Evolutionary conservation across 352 stramenopile genomes (phyloP).

Genomic region (Thalassiosira gravida): DNA sequence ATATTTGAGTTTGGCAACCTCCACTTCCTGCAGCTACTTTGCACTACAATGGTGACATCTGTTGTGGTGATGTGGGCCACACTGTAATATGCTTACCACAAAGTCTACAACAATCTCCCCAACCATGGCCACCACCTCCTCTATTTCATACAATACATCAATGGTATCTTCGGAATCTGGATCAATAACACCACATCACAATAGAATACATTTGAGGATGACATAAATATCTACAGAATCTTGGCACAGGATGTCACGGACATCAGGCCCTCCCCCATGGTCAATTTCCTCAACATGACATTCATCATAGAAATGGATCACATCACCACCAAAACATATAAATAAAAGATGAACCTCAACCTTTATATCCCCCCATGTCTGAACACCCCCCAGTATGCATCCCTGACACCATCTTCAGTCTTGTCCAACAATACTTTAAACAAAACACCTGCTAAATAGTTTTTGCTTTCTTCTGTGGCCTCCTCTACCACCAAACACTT

Average conservation of each 20-base stretch:
- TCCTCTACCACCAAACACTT: not conserved
- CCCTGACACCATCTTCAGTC: constrained; percentile 1
- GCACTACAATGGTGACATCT: constrained; percentile 55
- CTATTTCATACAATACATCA: constrained; percentile 22
- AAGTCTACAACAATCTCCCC: constrained; percentile 13
- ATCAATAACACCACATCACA: not conserved
- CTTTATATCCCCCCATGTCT: constrained; percentile 31
- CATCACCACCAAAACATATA: not conserved
- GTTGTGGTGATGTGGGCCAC: constrained; percentile 32
- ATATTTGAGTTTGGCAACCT: constrained; percentile 49
- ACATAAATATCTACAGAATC: not conserved
- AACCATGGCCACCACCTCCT: constrained; percentile 2
- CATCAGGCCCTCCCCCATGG: not conserved
- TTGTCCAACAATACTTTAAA: not conserved
- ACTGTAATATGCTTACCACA: constrained; percentile 34
- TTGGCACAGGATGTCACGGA: not conserved
- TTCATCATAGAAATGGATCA: not conserved
- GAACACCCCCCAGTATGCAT: constrained; percentile 19
- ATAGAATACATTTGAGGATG: not conserved
- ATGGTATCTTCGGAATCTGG: constrained; percentile 20
- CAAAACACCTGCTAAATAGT: not conserved
- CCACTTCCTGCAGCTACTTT: constrained; percentile 32
- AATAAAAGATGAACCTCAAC: constrained; percentile 29
- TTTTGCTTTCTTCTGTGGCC: not conserved
- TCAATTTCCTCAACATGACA: constrained; percentile 9